Conservation (phyloP, 2,329 filamentous ascomycete species). For the Xylaria sp. region DNA sequence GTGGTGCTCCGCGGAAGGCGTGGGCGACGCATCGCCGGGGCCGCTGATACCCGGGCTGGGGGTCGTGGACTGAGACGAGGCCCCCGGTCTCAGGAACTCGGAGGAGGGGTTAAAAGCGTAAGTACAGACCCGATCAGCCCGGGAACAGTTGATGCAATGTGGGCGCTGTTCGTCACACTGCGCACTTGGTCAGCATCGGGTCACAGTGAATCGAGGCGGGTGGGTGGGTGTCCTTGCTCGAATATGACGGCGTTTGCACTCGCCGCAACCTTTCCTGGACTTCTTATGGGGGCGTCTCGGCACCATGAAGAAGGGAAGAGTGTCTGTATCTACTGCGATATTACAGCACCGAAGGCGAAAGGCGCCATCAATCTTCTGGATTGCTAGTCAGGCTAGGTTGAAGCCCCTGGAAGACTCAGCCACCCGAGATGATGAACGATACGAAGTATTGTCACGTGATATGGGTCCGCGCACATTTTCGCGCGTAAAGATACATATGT, state of each 20-base stretch:
- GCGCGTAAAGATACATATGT: too few species aligned
- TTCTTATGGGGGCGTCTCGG: constrained; percentile 18
- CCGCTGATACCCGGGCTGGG: neutral
- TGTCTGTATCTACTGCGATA: too few species aligned
- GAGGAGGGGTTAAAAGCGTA: constrained; percentile 1
- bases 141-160: constrained; percentile 16
- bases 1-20: too few species aligned
- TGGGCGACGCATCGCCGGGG: too few species aligned
- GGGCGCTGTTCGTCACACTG: constrained; percentile 20
- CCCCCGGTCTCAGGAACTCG: neutral
- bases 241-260: constrained; percentile 20
- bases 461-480: too few species aligned
- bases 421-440: too few species aligned
- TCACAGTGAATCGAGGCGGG: neutral
- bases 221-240: constrained; percentile 10
- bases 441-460: too few species aligned
- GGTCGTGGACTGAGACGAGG: neutral
- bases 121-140: constrained; percentile 15
- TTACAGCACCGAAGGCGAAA: too few species aligned
- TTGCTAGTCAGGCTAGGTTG: too few species aligned
- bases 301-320: neutral
- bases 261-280: constrained; percentile 18
- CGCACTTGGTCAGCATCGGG: constrained; percentile 1
- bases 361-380: too few species aligned
- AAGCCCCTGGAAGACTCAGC: too few species aligned